These are phyloP conservation scores for Neophaeococcomyces mojaviensis DNA, from an alignment of 2,329 filamentous ascomycete genomes.

Conservation along the genomic window DNA sequence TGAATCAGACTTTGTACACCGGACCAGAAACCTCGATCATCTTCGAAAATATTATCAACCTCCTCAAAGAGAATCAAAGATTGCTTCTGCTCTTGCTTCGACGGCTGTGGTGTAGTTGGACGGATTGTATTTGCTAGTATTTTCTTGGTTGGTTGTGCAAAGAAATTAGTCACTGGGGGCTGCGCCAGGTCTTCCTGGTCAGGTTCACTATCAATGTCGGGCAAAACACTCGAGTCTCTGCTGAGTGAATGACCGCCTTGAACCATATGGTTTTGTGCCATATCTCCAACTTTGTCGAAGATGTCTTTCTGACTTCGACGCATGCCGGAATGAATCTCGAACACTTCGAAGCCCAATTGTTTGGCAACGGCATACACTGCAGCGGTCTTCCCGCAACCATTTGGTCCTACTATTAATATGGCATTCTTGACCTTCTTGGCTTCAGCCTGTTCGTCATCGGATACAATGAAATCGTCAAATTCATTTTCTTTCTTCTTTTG, in stretches of 20 bases:
- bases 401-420: constrained; percentile 80
- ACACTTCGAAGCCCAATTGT: constrained; percentile 86
- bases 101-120: constrained; percentile 1
- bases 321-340: constrained; percentile 82
- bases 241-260: constrained; percentile 30
- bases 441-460: constrained; percentile 67
- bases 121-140: constrained; percentile 17
- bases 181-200: constrained; percentile 23
- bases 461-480: constrained; percentile 71
- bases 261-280: constrained; percentile 92
- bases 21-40: constrained; percentile 91
- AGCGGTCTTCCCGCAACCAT: constrained; percentile 89
- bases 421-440: constrained; percentile 50
- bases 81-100: constrained; percentile 63
- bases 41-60: constrained; percentile 86
- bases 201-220: constrained; percentile 3
- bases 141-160: constrained; percentile 16
- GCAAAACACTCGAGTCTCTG: constrained; percentile 15
- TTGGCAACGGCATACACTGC: constrained; percentile 85
- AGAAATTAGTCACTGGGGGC: constrained; percentile 16
- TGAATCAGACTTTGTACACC: constrained; percentile 70
- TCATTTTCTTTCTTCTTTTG: constrained; percentile 59
- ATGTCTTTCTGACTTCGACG: constrained; percentile 84
- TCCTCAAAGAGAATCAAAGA: constrained; percentile 92
- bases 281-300: constrained; percentile 85